Percentiles rank a stretch among this genome's conserved stretches.
phyloP scores from a whole-genome alignment of 2,329 filamentous ascomycete genomes.

The Cercospora zeae-maydis region DNA sequence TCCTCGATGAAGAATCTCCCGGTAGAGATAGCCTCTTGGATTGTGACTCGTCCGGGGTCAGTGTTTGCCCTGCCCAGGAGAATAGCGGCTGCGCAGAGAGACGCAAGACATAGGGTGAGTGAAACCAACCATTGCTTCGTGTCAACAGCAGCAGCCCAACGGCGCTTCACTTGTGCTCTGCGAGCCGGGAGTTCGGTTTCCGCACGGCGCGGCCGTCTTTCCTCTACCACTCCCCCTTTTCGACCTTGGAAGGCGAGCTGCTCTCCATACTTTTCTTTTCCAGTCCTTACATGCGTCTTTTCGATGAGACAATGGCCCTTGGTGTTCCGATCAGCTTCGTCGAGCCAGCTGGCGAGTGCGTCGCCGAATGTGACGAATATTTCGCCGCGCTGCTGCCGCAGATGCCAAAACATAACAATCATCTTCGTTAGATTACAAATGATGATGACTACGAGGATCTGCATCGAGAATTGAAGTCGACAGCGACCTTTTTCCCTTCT shows the following conservation, averaged over 20 bases:
- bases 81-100: neutral
- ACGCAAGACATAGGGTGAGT: neutral
- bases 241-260: neutral
- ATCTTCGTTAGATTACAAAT: slow-evolving; percentile 2
- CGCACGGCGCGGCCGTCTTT: neutral
- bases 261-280: neutral
- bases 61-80: neutral
- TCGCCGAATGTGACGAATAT: slow-evolving; percentile 16
- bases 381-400: neutral
- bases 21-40: neutral
- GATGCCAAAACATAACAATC: neutral
- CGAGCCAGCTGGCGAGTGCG: slow-evolving; percentile 11
- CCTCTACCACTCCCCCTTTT: neutral
- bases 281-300: too few relatives aligned
- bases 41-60: neutral
- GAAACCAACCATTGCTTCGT: neutral
- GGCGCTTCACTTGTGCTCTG: neutral
- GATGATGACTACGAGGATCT: slow-evolving; percentile 1
- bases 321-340: slow-evolving; percentile 8
- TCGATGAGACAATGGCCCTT: slow-evolving; percentile 16
- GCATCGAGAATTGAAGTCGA: slow-evolving; percentile 15
- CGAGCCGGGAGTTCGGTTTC: too few relatives aligned
- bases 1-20: neutral
- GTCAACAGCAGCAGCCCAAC: neutral
- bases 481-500: slow-evolving; percentile 3